Base-by-base conservation (phyloP, 2,329 filamentous ascomycete species). In the Chaetothyriales sp. region DNA sequence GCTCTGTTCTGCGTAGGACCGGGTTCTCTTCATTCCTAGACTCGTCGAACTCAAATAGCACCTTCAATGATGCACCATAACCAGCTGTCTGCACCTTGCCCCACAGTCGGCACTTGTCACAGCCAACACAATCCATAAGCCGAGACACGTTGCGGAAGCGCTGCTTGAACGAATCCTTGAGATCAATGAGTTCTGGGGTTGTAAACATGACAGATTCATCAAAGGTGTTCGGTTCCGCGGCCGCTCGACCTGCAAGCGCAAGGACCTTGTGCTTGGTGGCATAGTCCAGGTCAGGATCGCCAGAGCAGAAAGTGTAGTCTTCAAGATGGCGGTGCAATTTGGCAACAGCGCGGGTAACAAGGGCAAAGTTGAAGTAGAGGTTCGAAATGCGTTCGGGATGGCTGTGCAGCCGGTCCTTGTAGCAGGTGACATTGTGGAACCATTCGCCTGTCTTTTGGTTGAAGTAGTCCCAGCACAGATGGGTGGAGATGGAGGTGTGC, bases 81-180 rank as follows among this genome's bases (percentile, higher is more conserved):
- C 92, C 92, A 10, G 86, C 85, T 0, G 88, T 94, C 70, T 98
- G 92, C 39, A 98, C 71, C 70, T 98, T 98, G 47, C 92, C 92
- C 92, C 92, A 98, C 2, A 98, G 80, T 7, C 92, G 81, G 69
- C 92, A 98, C 71, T 98, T 98, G 71, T 98, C 92, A 67, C 92
- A 98, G 44, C 92, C 92, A 18, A 96, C 90, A 60, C 92, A 98
- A 67, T 98, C 92, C 92, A 98, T 98, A 57, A 96, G 76, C 43
- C 92, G 81, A 65, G 86, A 94, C 54, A 98, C 86, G 64, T 98
- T 98, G 64, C 92, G 81, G 76, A 98, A 98, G 15, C 92, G 85
- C 67, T 93, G 92, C 60, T 87, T 84, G 74, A 98, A 98, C 64
- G 98, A 92, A 64, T 96, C 90, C 67, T 96, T 98, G 51, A 98